These are phyloP conservation scores for Yarrowia divulgata DNA, from an alignment of 805 yeast genomes.

Conservation along the genomic window DNA sequence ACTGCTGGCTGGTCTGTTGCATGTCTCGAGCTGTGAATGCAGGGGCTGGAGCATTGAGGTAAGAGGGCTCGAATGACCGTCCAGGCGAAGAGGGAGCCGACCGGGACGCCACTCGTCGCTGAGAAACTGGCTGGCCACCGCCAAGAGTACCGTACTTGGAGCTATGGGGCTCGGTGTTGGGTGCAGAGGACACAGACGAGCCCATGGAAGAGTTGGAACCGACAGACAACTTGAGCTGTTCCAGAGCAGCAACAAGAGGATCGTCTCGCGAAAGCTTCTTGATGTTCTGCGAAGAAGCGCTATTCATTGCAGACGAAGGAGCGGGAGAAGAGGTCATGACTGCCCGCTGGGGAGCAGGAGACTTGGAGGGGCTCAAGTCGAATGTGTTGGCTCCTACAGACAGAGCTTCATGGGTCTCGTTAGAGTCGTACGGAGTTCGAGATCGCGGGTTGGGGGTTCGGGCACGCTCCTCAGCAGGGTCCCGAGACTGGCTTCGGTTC, in stretches of 20 bases:
- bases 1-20: slow-evolving; percentile 51
- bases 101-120: slow-evolving; percentile 45
- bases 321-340: slow-evolving; percentile 9
- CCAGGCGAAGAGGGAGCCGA: slow-evolving; percentile 47
- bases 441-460: slow-evolving; percentile 25
- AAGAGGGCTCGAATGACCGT: slow-evolving; percentile 31
- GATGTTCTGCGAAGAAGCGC: slow-evolving; percentile 27
- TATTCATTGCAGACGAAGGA: background rate
- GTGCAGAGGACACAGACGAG: slow-evolving; percentile 12
- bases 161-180: slow-evolving; percentile 28
- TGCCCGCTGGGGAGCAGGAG: slow-evolving; percentile 31
- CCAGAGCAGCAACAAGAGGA: slow-evolving; percentile 63
- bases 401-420: slow-evolving; percentile 27
- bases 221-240: slow-evolving; percentile 51
- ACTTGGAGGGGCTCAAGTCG: slow-evolving; percentile 44
- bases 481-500: slow-evolving; percentile 42
- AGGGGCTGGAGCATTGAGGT: slow-evolving; percentile 48
- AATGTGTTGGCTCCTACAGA: slow-evolving; percentile 48
- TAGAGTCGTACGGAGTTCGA: slow-evolving; percentile 25
- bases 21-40: slow-evolving; percentile 53
- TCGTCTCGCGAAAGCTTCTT: slow-evolving; percentile 50
- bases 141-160: slow-evolving; percentile 39
- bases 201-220: slow-evolving; percentile 40
- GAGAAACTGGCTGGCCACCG: slow-evolving; percentile 24
- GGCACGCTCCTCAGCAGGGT: slow-evolving; percentile 22